A percentile compares a stretch with the other conserved stretches of the same genome.
Evolutionary conservation across 768 basidiomycete genomes (phyloP).

Genomic region (Auriscalpium vulgare): DNA sequence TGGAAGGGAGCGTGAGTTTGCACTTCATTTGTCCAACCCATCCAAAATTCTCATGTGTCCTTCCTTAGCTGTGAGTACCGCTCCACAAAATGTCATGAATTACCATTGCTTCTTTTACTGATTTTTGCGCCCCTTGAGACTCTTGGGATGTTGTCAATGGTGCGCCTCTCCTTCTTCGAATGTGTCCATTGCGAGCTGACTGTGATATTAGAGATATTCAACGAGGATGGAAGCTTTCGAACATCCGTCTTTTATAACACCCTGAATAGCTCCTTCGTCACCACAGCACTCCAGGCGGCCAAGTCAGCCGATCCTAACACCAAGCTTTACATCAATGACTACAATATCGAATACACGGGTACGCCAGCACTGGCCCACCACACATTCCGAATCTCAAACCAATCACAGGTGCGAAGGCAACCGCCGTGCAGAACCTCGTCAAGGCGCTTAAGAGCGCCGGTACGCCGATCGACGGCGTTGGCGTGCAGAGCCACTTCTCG

Average conservation of each 20-base stretch:
- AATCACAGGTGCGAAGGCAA: conserved; percentile 39
- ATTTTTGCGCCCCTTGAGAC: conserved; percentile 14
- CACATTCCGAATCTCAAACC: not conserved
- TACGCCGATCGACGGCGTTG: conserved; percentile 53
- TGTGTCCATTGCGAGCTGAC: too few relatives aligned
- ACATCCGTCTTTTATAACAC: conserved; percentile 46
- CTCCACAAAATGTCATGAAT: too few relatives aligned
- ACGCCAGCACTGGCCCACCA: not conserved
- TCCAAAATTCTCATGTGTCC: not conserved
- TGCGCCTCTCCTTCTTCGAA: not conserved
- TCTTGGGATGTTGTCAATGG: conserved; percentile 50
- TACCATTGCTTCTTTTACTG: too few relatives aligned
- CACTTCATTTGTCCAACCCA: too few relatives aligned
- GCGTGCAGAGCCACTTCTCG: conserved; percentile 53
- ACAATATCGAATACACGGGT: conserved; percentile 26
- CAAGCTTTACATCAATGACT: conserved; percentile 48
- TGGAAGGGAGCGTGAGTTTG: conserved; percentile 31
- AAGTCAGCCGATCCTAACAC: conserved; percentile 45
- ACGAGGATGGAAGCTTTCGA: conserved; percentile 55
- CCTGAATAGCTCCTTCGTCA: conserved; percentile 38
- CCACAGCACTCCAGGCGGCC: conserved; percentile 43
- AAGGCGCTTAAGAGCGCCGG: conserved; percentile 36
- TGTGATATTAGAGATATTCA: conserved; percentile 34
- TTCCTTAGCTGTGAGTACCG: conserved; percentile 12
- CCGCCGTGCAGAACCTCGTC: conserved; percentile 47